phyloP scores from a whole-genome alignment of 2,329 filamentous ascomycete species.

The Aspergillus brunneoviolaceus region DNA sequence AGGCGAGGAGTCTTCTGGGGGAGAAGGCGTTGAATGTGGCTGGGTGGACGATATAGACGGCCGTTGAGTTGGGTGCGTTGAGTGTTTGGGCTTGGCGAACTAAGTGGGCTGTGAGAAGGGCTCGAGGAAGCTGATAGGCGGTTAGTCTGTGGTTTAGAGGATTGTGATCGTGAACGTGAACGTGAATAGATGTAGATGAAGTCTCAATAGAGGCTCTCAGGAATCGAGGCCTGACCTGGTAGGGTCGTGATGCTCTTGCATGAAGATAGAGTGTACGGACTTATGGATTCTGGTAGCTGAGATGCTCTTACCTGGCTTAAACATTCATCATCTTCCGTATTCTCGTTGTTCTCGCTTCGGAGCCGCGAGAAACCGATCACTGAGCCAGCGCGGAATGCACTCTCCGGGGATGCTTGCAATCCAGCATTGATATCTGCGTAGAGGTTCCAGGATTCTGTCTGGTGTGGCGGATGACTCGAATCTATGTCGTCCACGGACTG shows the following conservation, averaged over 20 bases:
- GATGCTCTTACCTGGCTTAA: conserved; percentile 30
- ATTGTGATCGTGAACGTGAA: not conserved
- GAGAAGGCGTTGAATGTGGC: conserved; percentile 30
- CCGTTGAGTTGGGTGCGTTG: conserved; percentile 15
- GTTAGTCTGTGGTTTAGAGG: not conserved
- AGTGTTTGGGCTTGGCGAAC: not conserved
- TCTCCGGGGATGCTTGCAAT: conserved; percentile 12
- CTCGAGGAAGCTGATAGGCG: conserved; percentile 29
- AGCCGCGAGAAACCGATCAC: conserved; percentile 36
- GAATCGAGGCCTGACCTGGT: not conserved
- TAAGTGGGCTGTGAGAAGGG: conserved; percentile 28
- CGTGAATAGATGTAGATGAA: not conserved
- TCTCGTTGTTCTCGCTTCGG: conserved; percentile 21
- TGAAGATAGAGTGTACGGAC: not conserved
- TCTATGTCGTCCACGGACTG: not conserved
- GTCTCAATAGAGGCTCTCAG: not conserved
- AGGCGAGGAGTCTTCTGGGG: conserved; percentile 31
- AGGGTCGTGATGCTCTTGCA: not conserved
- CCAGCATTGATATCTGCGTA: conserved; percentile 23
- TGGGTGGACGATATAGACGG: conserved; percentile 37
- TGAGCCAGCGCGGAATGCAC: conserved; percentile 30
- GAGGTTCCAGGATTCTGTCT: conserved; percentile 28
- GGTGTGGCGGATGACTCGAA: not conserved
- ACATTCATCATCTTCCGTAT: conserved; percentile 25
- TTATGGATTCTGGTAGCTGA: too few relatives aligned